These are phyloP conservation scores for Claviceps africana DNA, from an alignment of 2,329 filamentous ascomycete genomes.

Conservation along the genomic window DNA sequence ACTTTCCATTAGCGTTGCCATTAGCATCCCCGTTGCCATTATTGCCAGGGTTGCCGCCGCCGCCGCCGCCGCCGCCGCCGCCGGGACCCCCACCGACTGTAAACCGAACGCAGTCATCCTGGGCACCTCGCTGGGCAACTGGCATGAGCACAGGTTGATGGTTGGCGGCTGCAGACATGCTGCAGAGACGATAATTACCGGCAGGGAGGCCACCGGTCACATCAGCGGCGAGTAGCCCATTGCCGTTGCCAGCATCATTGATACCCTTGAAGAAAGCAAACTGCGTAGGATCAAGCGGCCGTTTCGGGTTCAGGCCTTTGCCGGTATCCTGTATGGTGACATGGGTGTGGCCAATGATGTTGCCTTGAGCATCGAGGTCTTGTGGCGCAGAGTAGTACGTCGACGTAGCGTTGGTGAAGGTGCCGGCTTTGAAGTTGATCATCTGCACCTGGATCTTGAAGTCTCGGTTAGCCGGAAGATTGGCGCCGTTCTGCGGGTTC, in stretches of 20 bases:
- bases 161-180: slow-evolving; percentile 48
- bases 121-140: slow-evolving; percentile 50
- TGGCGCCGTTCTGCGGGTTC: slow-evolving; percentile 37
- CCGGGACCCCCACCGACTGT: slow-evolving; percentile 25
- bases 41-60: slow-evolving; percentile 11
- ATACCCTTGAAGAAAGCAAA: slow-evolving; percentile 56
- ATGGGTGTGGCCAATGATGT: slow-evolving; percentile 46
- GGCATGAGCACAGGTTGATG: slow-evolving; percentile 54
- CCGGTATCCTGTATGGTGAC: slow-evolving; percentile 44
- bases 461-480: slow-evolving; percentile 30
- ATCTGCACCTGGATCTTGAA: slow-evolving; percentile 42
- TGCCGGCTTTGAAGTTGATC: slow-evolving; percentile 39
- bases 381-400: slow-evolving; percentile 51
- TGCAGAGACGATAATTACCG: slow-evolving; percentile 52
- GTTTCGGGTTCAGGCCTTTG: slow-evolving; percentile 31
- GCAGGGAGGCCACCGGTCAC: slow-evolving; percentile 45
- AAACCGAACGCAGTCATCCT: slow-evolving; percentile 51
- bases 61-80: slow-evolving; percentile 9
- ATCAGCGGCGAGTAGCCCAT: slow-evolving; percentile 36
- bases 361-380: slow-evolving; percentile 31
- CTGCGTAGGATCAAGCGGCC: slow-evolving; percentile 36
- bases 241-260: slow-evolving; percentile 44
- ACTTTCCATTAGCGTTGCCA: neutral
- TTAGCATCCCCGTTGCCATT: slow-evolving; percentile 9
- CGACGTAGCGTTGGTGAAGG: slow-evolving; percentile 44